Evolutionary conservation across 306 rosid species (phyloP).

Genomic region (Mucuna pruriens): DNA sequence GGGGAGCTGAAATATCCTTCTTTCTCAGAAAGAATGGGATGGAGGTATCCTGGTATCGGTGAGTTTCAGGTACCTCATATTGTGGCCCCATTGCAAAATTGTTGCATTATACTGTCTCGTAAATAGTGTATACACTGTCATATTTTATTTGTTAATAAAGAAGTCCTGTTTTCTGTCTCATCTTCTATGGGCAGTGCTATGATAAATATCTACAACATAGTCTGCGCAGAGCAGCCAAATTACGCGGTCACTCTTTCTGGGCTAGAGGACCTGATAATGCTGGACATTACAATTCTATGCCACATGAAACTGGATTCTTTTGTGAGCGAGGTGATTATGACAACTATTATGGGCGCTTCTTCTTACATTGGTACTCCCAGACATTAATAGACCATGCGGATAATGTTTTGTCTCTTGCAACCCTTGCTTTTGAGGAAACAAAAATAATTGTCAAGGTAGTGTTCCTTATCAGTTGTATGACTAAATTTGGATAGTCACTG

Average conservation of each 20-base stretch:
- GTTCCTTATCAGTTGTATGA: conserved; percentile 27
- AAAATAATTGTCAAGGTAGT: conserved; percentile 79
- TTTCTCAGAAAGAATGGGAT: conserved; percentile 87
- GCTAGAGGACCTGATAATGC: conserved; percentile 97
- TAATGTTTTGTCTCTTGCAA: conserved; percentile 93
- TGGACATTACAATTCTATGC: conserved; percentile 89
- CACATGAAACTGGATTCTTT: conserved; percentile 95
- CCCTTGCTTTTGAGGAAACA: conserved; percentile 92
- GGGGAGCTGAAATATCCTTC: conserved; percentile 99
- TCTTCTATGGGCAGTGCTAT: conserved; percentile 71
- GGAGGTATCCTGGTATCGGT: conserved; percentile 99
- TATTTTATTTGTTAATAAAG: conserved; percentile 19
- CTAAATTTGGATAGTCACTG: conserved; percentile 33
- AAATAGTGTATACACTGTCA: background rate
- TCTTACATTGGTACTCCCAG: conserved; percentile 96
- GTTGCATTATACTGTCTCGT: conserved; percentile 18
- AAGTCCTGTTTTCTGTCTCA: conserved; percentile 35
- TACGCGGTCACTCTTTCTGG: conserved; percentile 94
- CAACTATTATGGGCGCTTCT: conserved; percentile 97
- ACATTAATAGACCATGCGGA: conserved; percentile 82
- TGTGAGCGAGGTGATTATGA: conserved; percentile 97
- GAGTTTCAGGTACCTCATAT: conserved; percentile 94
- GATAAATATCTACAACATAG: conserved; percentile 89
- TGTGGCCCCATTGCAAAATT: conserved; percentile 22
- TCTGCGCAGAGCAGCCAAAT: conserved; percentile 80